These are phyloP conservation scores for Pythium vanterpoolii DNA, from an alignment of 352 stramenopile genomes.

Conservation along the genomic window DNA sequence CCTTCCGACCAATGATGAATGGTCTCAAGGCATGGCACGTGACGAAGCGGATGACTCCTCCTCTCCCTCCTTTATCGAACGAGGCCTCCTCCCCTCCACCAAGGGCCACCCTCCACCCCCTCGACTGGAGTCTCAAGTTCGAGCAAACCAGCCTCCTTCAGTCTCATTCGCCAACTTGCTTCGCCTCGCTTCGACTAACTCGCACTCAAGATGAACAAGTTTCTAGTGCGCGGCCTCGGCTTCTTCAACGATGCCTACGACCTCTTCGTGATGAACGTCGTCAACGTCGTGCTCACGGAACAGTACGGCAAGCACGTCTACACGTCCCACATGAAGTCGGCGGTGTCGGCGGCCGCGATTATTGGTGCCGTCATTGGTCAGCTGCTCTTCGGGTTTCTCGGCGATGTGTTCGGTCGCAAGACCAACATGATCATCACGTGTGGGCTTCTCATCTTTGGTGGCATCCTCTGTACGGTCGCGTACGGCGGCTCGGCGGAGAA, in stretches of 20 bases:
- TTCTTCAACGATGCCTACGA: conserved; percentile 53
- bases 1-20: not conserved
- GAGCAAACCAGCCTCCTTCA: not conserved
- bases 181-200: not conserved
- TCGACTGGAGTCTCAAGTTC: not conserved
- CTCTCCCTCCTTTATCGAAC: too few relatives aligned
- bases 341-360: conserved; percentile 31
- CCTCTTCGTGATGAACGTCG: conserved; percentile 48
- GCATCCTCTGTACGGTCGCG: conserved; percentile 30
- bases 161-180: conserved; percentile 20
- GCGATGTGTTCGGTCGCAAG: conserved; percentile 38
- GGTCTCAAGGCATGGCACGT: not conserved
- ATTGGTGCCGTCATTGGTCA: conserved; percentile 35
- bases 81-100: not conserved
- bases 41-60: not conserved
- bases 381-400: conserved; percentile 32
- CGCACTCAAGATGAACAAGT: conserved; percentile 32
- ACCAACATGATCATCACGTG: conserved; percentile 43
- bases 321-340: conserved; percentile 31
- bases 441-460: conserved; percentile 30
- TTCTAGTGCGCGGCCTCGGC: conserved; percentile 36
- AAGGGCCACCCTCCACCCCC: not conserved
- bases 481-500: conserved; percentile 29
- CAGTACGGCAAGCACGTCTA: conserved; percentile 36
- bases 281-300: conserved; percentile 45